Conservation (phyloP, 2,329 filamentous ascomycete genomes). For the Curvularia hawaiiensis region DNA sequence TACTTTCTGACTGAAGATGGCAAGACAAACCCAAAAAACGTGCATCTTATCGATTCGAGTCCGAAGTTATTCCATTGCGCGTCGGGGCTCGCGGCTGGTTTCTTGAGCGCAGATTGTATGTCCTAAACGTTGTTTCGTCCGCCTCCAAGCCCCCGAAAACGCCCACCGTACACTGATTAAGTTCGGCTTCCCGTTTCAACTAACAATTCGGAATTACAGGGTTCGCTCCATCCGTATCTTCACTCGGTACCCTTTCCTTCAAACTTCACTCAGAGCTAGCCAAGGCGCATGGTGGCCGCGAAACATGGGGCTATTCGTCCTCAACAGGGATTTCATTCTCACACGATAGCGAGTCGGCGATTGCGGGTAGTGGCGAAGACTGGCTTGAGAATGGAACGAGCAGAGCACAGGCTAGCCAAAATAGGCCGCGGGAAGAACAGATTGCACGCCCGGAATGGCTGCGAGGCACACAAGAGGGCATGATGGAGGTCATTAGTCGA, state of each 20-base stretch:
- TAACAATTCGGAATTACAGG: slow-evolving; percentile 27
- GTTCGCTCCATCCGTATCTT: slow-evolving; percentile 64
- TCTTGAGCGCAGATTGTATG: slow-evolving; percentile 71
- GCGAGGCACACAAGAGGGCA: slow-evolving; percentile 59
- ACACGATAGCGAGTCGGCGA: slow-evolving; percentile 51
- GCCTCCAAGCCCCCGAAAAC: neutral
- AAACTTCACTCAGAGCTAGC: slow-evolving; percentile 70
- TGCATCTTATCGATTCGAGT: slow-evolving; percentile 64
- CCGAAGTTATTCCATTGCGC: slow-evolving; percentile 71
- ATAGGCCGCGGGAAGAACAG: slow-evolving; percentile 34
- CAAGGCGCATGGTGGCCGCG: slow-evolving; percentile 60
- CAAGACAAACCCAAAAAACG: slow-evolving; percentile 49
- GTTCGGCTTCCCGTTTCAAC: neutral
- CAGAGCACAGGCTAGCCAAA: slow-evolving; percentile 57
- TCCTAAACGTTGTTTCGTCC: neutral
- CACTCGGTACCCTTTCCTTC: slow-evolving; percentile 71
- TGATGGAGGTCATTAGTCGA: slow-evolving; percentile 65
- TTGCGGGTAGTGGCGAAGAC: slow-evolving; percentile 60
- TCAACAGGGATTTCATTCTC: slow-evolving; percentile 64
- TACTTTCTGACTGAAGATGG: slow-evolving; percentile 66
- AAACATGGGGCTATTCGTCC: slow-evolving; percentile 63
- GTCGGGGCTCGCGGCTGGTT: slow-evolving; percentile 75
- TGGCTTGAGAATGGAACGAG: slow-evolving; percentile 71
- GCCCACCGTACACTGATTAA: neutral
- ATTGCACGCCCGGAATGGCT: slow-evolving; percentile 62